A percentile compares a stretch with the other conserved stretches of the same genome.
Evolutionary conservation across 2,329 filamentous ascomycete species (phyloP).

Genomic region (Ophiostoma australiae): DNA sequence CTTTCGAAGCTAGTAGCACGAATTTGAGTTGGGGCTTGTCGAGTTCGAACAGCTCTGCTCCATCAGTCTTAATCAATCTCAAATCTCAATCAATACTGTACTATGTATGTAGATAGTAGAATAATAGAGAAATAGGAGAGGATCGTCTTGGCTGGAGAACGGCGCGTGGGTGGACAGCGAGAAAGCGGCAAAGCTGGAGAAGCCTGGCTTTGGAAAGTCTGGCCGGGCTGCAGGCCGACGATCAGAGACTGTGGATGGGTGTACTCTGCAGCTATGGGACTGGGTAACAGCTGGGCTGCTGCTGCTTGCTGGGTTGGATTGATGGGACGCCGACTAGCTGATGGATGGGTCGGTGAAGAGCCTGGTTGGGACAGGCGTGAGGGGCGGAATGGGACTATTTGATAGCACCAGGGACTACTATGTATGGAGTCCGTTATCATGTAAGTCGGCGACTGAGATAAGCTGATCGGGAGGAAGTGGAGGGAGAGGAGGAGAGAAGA

Average conservation of each 20-base stretch:
- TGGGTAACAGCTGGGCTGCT: too few species aligned
- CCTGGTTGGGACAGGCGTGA: neutral
- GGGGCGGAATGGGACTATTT: conserved; percentile 1
- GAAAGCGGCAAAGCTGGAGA: neutral
- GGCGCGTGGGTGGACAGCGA: neutral
- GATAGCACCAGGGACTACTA: neutral
- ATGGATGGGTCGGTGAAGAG: conserved; percentile 3
- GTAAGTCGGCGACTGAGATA: conserved; percentile 5
- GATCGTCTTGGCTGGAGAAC: neutral
- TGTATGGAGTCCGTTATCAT: conserved; percentile 13
- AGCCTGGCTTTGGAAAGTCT: neutral
- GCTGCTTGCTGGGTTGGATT: neutral
- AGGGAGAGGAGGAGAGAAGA: neutral
- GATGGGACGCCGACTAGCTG: neutral
- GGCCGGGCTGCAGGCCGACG: neutral
- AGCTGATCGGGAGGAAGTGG: neutral
- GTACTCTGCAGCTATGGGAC: neutral
- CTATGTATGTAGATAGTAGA: neutral
- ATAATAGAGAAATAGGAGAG: neutral
- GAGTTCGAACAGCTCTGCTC: too few species aligned
- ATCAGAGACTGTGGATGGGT: conserved; percentile 1
- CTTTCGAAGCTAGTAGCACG: neutral
- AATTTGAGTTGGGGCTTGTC: too few species aligned
- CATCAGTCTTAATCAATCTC: too few species aligned
- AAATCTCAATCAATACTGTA: too few species aligned